Percentiles rank a stretch among this genome's conserved stretches.
These are phyloP conservation scores for Metarhizium album DNA, from an alignment of 2,329 filamentous ascomycete species.

Conservation along the genomic window DNA sequence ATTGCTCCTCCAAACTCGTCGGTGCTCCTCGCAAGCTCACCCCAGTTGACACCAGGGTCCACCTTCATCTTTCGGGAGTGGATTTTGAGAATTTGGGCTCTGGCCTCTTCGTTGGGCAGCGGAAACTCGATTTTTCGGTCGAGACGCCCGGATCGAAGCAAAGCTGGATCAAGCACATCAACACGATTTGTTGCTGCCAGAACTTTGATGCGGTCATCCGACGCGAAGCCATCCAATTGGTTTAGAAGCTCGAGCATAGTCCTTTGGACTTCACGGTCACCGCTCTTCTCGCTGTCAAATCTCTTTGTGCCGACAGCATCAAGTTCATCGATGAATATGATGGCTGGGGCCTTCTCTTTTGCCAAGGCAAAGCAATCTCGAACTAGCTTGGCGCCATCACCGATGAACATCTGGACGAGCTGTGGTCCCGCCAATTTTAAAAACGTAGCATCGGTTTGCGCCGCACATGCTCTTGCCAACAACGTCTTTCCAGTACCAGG, in stretches of 20 bases:
- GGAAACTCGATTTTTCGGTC: constrained; percentile 98
- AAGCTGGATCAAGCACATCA: constrained; percentile 83
- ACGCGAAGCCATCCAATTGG: constrained; percentile 95
- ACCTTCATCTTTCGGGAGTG: constrained; percentile 98
- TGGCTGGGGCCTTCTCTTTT: constrained; percentile 96
- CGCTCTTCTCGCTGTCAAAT: constrained; percentile 96
- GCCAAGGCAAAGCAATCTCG: constrained; percentile 95
- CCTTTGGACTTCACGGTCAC: constrained; percentile 93
- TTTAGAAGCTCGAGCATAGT: constrained; percentile 99
- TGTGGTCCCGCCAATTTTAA: constrained; percentile 96
- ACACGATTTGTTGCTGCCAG: constrained; percentile 90
- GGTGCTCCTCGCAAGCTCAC: constrained; percentile 87
- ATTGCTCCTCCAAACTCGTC: constrained; percentile 98
- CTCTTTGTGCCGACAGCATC: constrained; percentile 98
- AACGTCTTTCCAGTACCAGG: constrained; percentile 86
- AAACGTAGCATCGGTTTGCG: constrained; percentile 97
- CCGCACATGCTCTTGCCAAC: constrained; percentile 88
- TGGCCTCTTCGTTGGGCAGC: constrained; percentile 91
- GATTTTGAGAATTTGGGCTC: constrained; percentile 93
- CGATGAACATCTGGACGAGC: constrained; percentile 99
- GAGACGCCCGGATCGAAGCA: constrained; percentile 82
- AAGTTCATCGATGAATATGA: constrained; percentile 98
- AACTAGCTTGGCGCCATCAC: constrained; percentile 94
- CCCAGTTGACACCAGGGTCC: constrained; percentile 88
- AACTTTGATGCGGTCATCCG: constrained; percentile 93